Evolutionary conservation across 2,329 filamentous ascomycete species (phyloP).

Genomic region (Parafenestella ontariensis): DNA sequence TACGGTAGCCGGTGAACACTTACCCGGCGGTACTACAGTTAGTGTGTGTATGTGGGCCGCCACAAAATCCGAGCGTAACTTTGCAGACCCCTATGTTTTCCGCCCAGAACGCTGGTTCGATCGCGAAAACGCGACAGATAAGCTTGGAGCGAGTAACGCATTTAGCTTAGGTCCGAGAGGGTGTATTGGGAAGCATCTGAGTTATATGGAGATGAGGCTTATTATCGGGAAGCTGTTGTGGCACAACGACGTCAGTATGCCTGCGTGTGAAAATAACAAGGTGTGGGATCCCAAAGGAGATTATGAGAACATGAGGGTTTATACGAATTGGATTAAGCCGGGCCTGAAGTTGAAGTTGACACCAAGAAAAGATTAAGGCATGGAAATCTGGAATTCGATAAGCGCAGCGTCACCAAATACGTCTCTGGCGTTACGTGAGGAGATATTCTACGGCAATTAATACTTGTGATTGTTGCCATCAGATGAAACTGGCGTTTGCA

Average conservation of each 20-base stretch:
- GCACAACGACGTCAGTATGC: slow-evolving; percentile 20
- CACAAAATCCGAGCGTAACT: slow-evolving; percentile 11
- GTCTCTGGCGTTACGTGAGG: not conserved
- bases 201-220: slow-evolving; percentile 29
- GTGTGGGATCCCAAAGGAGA: slow-evolving; percentile 22
- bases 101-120: slow-evolving; percentile 33
- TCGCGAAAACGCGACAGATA: slow-evolving; percentile 14
- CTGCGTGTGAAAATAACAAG: slow-evolving; percentile 12
- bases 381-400: not conserved
- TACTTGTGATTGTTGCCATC: too few species aligned
- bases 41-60: slow-evolving; percentile 17
- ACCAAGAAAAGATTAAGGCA: slow-evolving; percentile 16
- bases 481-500: too few species aligned
- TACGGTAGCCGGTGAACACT: slow-evolving; percentile 18
- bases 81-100: slow-evolving; percentile 23
- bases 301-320: slow-evolving; percentile 26
- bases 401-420: not conserved
- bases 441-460: not conserved
- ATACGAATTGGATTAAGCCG: slow-evolving; percentile 29
- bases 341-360: slow-evolving; percentile 21
- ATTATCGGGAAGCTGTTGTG: slow-evolving; percentile 23
- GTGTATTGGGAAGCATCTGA: slow-evolving; percentile 24
- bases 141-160: slow-evolving; percentile 19
- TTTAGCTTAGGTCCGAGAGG: slow-evolving; percentile 26
- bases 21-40: slow-evolving; percentile 22